Conservation (phyloP, 805 yeast genomes). For the Candida qinlingensis region DNA sequence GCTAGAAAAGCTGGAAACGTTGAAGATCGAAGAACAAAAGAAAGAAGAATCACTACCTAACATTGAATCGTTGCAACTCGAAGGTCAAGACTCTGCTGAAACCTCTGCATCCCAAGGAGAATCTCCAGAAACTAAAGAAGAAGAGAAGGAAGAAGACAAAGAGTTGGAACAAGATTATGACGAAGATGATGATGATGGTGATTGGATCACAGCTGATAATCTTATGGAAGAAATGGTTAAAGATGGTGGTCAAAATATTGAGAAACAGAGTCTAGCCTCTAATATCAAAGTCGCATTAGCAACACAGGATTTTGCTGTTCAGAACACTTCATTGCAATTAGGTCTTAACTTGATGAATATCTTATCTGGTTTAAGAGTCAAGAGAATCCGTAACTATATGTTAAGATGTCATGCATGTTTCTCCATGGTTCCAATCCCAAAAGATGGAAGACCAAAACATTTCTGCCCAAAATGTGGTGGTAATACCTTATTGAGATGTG, state of each 20-base stretch:
- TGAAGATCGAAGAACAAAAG: slow-evolving; percentile 7
- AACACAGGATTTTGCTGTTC: slow-evolving; percentile 96
- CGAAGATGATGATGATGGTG: slow-evolving; percentile 71
- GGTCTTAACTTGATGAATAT: slow-evolving; percentile 84
- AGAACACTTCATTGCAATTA: slow-evolving; percentile 87
- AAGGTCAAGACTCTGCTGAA: background rate
- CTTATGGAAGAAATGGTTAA: slow-evolving; percentile 62
- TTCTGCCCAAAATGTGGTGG: slow-evolving; percentile 98
- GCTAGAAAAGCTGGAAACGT: slow-evolving; percentile 17
- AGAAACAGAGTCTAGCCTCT: slow-evolving; percentile 26
- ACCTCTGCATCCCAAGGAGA: background rate
- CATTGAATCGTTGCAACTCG: slow-evolving; percentile 1
- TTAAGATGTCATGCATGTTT: slow-evolving; percentile 97
- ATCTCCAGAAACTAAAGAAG: background rate
- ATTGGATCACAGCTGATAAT: slow-evolving; percentile 93
- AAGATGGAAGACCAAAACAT: slow-evolving; percentile 70
- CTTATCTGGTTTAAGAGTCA: slow-evolving; percentile 78
- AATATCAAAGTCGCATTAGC: slow-evolving; percentile 76
- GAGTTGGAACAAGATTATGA: slow-evolving; percentile 31
- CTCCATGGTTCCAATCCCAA: slow-evolving; percentile 71
- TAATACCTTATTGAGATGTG: slow-evolving; percentile 80
- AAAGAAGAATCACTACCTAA: slow-evolving; percentile 3
- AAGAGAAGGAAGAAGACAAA: background rate
- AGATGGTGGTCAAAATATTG: slow-evolving; percentile 61
- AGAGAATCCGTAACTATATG: slow-evolving; percentile 86